Base-by-base conservation (phyloP, 495 filamentous ascomycete species). In the Mytilinidion resinicola region DNA sequence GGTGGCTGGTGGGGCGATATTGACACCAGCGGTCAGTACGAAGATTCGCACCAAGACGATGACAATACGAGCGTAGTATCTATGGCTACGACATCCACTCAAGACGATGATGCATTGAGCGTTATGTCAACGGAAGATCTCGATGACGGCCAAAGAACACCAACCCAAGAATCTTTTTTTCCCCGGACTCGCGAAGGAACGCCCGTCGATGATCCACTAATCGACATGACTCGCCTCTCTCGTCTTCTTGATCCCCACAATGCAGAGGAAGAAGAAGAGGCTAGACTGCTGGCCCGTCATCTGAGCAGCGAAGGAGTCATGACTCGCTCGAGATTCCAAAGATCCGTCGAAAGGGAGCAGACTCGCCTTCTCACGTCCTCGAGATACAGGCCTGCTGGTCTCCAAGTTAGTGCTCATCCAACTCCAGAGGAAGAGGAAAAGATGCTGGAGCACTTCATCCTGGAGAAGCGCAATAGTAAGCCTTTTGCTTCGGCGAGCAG, bases 1-100 rank as follows among this genome's bases (percentile, higher is more conserved):
- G 88, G 86, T 17, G 90, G 88, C 33, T 89, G 87, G 70, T 96
- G 87, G 85, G 91, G 91, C 1, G 83, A 82, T 30, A 78, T 83
- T 30, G 91, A 96, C 68, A 76, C 77, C 4, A 93, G 85, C 56
- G 85, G 86, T 5, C 84, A 88, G 35, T 96, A 87, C 81, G 11
- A 66, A 70, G 14, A 61, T 4, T 64, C 70, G 7, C 74, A 83
- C 11, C 74, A 81, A 15, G 79, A 86, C 42, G 87, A 91, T 43
- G 88, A 92, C 64, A 83, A 81, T 9, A 91, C 86, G 1, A 95
- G 90, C 67, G 77, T 95, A 14, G 73, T 92, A 15, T 90, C 89
- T 0, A 78, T 80, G 62, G 76, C 78, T 5, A 78, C 78, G 25
- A 75, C 73, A 43, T 72, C 66, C 46, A 74, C 66, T 1, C 71